Evolutionary conservation across 345 rosid genomes (phyloP), one percentile per base, ranked within the genome.

Genomic region (Mangifera indica): DNA sequence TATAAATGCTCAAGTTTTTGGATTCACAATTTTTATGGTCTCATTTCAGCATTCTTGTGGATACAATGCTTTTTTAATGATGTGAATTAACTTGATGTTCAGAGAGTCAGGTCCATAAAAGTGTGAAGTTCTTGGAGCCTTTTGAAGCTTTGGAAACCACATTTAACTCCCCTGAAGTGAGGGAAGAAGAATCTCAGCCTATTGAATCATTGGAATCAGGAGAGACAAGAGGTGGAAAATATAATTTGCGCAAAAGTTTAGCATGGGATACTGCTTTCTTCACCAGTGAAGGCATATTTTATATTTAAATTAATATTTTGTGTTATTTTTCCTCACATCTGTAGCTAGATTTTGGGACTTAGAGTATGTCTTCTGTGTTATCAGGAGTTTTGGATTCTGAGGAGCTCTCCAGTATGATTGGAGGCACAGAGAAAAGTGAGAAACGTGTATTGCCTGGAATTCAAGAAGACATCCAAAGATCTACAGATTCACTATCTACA

Each of bases 241-340:
- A 70, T 72, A 90, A 88, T 69, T 66, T 90, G 79, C 90, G 98
- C 57, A 89, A 89, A 68, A 94, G 98, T 80, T 85, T 94, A 81
- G 98, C 97, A 4, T 92, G 98, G 98, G 96, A 94, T 56, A 92
- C 79, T 75, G 98, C 97, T 60, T 92, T 94, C 78, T 92, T 94
- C 87, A 94, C 98, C n/a, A 87, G 86, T 76, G 91, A 84, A 67
- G 98, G 98, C 82, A 78, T 72, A 78, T 24, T 58, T 63, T 20
- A 63, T 22, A 58, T n/a, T 45, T 22, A 29, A 49, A 32, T 18
- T 49, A 37, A 61, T 67, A 11, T 11, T n/a, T 37, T n/a, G 15
- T 20, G 34, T 60, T 18, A 18, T 69, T 44, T 69, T 22, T 17
- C 24, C 17, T 22, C 17, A 8, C 60, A 55, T 42, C 22, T 42